phyloP scores from a whole-genome alignment of 306 rosid species.

The Rubus idaeus region DNA sequence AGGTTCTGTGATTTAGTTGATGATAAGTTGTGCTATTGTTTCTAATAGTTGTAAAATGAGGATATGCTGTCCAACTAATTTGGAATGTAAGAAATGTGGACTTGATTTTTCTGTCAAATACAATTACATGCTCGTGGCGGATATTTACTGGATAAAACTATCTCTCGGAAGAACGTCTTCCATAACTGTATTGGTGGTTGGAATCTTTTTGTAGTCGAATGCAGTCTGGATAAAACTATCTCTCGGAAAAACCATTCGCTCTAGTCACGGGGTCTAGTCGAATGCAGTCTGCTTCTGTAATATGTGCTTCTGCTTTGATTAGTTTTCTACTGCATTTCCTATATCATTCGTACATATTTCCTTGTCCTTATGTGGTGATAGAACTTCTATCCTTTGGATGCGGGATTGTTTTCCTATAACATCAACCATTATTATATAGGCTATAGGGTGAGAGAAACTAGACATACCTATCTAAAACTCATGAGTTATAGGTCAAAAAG shows the following conservation, averaged over 20 bases:
- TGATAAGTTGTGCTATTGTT: neutral
- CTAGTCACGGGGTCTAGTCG: slow-evolving; percentile 14
- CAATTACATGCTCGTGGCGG: neutral
- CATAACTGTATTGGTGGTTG: neutral
- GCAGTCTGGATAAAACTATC: too few relatives aligned
- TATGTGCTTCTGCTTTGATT: slow-evolving; percentile 55
- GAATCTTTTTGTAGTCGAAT: too few relatives aligned
- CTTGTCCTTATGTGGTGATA: too few relatives aligned
- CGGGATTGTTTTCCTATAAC: neutral
- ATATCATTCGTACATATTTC: neutral
- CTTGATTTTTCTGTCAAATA: neutral
- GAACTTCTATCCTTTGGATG: neutral
- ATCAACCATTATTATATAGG: neutral
- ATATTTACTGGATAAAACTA: neutral
- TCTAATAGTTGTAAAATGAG: neutral
- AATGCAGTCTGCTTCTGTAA: slow-evolving; percentile 32
- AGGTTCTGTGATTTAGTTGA: slow-evolving; percentile 2
- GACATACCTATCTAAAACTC: neutral
- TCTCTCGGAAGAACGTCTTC: neutral
- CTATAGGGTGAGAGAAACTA: neutral
- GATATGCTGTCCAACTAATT: neutral
- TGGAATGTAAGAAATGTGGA: neutral
- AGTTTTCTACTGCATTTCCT: slow-evolving; percentile 23
- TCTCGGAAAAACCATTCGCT: slow-evolving; percentile 8
- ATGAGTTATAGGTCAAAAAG: neutral